Evolutionary conservation across 2,329 filamentous ascomycete genomes (phyloP), one percentile per base, ranked within the genome.

Genomic region (Zasmidium citrigriseum): DNA sequence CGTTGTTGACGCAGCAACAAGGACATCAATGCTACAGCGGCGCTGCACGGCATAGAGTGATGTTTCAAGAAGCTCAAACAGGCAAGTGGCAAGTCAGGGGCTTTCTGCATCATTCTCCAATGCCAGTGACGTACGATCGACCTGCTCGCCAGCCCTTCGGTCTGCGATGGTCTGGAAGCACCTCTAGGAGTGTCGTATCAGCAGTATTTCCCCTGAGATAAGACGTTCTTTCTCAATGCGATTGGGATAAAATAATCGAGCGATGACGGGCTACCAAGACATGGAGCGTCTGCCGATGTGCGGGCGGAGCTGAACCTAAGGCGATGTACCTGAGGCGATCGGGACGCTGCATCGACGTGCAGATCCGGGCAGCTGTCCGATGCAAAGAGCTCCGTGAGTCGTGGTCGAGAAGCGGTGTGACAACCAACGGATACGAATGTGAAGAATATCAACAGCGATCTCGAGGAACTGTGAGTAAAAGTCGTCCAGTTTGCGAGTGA

Each of bases 61-160:
- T 62, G 61, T 55, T 54, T 61, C 70, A 71, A 62, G 72, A 68
- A 68, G 5, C n/a, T n/a, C n/a, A n/a, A n/a, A n/a, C n/a, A n/a
- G 34, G 34, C 14, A 41, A 41, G 34, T 41, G 12, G 27, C n/a
- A 34, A 34, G 27, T 41, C 34, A 41, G 34, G 34, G 34, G 34
- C 34, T 16, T 41, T 4, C 7, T 4, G 7, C 34, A n/a, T 41
- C 34, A n/a, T 41, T n/a, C 7, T 14, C 27, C 27, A 10, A 41
- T 11, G 18, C 34, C 34, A 41, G 34, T 41, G 34, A 41, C 34
- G 34, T 41, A 16, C 34, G 34, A 41, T 41, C 34, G 34, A n/a
- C 34, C 18, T n/a, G 4, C 16, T n/a, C 7, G 14, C 18, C 12
- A 29, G 4, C 18, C 34, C 7, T 41, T 16, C 18, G 34, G 34